Percentiles rank a stretch among this genome's conserved stretches.
Conservation (phyloP, 2,329 filamentous ascomycete species). For the Coccinonectria pachysandricola region DNA sequence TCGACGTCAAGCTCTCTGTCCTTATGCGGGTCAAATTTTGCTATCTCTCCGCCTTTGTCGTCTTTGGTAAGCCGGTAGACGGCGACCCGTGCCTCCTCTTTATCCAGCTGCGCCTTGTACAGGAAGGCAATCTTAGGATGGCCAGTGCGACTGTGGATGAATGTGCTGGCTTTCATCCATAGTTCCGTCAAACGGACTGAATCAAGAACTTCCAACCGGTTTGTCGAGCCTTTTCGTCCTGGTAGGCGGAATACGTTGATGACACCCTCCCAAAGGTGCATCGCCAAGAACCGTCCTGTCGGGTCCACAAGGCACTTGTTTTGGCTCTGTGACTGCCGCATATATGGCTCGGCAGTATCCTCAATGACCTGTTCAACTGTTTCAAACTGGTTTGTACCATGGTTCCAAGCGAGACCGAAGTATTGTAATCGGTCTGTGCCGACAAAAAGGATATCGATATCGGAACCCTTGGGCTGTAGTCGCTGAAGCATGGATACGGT, state of each 20-base stretch:
- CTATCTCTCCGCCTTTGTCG: constrained; percentile 44
- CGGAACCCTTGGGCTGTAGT: constrained; percentile 62
- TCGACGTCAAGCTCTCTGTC: constrained; percentile 45
- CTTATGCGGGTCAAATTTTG: constrained; percentile 43
- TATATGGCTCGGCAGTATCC: constrained; percentile 46
- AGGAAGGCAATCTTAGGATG: constrained; percentile 49
- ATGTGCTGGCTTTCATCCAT: constrained; percentile 47
- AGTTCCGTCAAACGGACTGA: constrained; percentile 49
- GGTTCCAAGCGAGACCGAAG: constrained; percentile 81
- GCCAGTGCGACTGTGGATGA: constrained; percentile 47
- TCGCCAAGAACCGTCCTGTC: constrained; percentile 49
- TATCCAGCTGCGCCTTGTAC: constrained; percentile 43
- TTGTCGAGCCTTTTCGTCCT: constrained; percentile 32
- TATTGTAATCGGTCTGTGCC: constrained; percentile 86
- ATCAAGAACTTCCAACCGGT: constrained; percentile 38
- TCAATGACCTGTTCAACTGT: constrained; percentile 41
- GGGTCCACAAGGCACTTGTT: constrained; percentile 81
- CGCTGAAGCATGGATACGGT: constrained; percentile 77
- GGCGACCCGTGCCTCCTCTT: constrained; percentile 43
- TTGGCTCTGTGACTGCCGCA: constrained; percentile 71
- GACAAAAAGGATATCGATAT: constrained; percentile 79
- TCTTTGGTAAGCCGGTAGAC: constrained; percentile 50
- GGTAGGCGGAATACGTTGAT: constrained; percentile 44
- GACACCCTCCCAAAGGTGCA: constrained; percentile 52
- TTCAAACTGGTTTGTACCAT: constrained; percentile 38